These are phyloP conservation scores for Euphorbia pulcherrima DNA, from an alignment of 345 rosid genomes.

Conservation along the genomic window DNA sequence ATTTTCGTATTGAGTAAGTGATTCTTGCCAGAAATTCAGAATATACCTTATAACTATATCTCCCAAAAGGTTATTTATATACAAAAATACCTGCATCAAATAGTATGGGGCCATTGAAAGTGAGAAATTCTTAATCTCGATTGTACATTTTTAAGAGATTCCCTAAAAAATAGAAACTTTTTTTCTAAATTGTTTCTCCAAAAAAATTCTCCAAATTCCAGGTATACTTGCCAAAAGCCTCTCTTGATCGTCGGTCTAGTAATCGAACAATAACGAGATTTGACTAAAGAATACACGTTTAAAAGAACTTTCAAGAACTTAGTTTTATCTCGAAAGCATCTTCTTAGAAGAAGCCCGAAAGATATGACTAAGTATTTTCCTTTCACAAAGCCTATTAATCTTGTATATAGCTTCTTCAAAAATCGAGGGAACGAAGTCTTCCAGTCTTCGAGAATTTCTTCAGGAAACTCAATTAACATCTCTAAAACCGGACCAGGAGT, in stretches of 20 bases:
- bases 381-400: neutral
- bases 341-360: neutral
- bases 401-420: neutral
- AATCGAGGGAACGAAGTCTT: neutral
- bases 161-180: neutral
- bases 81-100: neutral
- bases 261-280: neutral
- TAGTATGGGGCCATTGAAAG: constrained; percentile 5
- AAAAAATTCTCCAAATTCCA: neutral
- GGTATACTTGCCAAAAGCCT: constrained; percentile 6
- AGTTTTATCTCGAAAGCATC: neutral
- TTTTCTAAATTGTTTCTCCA: neutral
- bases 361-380: neutral
- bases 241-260: neutral
- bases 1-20: neutral
- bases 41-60: neutral
- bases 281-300: neutral
- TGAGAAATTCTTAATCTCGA: neutral
- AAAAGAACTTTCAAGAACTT: neutral
- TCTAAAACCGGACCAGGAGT: neutral
- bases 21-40: constrained; percentile 4
- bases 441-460: constrained; percentile 5
- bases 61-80: neutral
- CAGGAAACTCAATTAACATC: neutral
- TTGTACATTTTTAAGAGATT: neutral